Evolutionary conservation across 2,329 filamentous ascomycete genomes (phyloP), one percentile per base, ranked within the genome.

Genomic region (Fusarium vanettenii): DNA sequence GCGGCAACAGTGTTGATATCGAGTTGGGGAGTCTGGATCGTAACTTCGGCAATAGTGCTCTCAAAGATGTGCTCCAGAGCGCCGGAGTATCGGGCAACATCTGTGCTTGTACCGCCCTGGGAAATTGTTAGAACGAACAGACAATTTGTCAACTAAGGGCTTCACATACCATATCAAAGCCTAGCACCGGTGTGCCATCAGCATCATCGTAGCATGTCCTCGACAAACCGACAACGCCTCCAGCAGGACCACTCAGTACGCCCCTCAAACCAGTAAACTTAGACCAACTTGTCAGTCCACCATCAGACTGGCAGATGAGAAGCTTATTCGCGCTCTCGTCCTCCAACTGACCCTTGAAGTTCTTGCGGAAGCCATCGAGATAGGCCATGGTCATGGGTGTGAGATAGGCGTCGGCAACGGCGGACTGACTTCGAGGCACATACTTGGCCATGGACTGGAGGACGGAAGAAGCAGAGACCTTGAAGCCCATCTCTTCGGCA

Each of bases 61-160:
- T 93, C 92, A 66, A 93, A 93, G 14, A 94, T 91, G 75, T 94
- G 91, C 66, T 94, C 92, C 72, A 93, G 90, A 45, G 90, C 86
- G 13, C 92, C 92, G 6, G 89, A 90, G 75, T 92, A 94, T 52
- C 92, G 84, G 39, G 91, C 92, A 16, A 94, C 92, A 77, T 94
- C 92, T 3, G 92, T 94, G 61, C 89, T 92, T 3, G 92, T 94
- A 13, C 92, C 92, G 8, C 92, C 79, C 76, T 74, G 33, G 2
- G 8, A 41, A 13, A 11, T 37, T 4, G 5, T 66, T 57, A 25
- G 52, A 16, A 35, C 18, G 9, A 20, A 20, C 4, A 55, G 50
- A 29, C 39, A 62, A 14, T 5, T 29, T 14, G n/a, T 1, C 14
- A 2, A n/a, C 18, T 2, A 2, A 59, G 6, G n/a, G 13, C 31